Evolutionary conservation across 2,329 filamentous ascomycete species (phyloP).

Genomic region (Ustulina deusta): DNA sequence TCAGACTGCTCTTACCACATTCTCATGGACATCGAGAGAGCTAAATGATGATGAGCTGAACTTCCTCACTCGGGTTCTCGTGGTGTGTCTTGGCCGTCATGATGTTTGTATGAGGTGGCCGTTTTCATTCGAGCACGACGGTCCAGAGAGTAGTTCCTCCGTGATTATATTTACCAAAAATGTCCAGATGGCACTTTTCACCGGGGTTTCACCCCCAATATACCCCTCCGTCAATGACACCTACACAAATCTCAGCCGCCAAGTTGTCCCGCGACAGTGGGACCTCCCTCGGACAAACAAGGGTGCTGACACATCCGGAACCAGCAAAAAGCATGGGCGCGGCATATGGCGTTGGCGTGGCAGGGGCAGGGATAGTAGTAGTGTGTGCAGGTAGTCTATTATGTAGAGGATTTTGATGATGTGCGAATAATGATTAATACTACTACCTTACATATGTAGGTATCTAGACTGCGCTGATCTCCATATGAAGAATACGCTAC

Average conservation of each 20-base stretch:
- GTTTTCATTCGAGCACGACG: conserved; percentile 13
- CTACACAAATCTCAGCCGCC: conserved; percentile 35
- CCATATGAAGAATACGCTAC: background rate
- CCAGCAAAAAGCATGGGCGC: conserved; percentile 15
- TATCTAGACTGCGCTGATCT: background rate
- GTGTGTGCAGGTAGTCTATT: background rate
- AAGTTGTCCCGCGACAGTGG: conserved; percentile 35
- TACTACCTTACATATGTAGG: conserved; percentile 16
- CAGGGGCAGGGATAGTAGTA: conserved; percentile 19
- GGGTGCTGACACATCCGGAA: conserved; percentile 20
- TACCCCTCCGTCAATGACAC: conserved; percentile 3
- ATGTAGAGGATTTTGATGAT: conserved; percentile 9
- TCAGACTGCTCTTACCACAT: conserved; percentile 31
- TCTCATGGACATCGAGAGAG: conserved; percentile 21
- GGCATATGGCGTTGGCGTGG: conserved; percentile 18
- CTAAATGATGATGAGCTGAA: conserved; percentile 34
- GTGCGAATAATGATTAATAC: conserved; percentile 8
- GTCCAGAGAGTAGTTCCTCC: conserved; percentile 6
- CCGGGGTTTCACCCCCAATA: conserved; percentile 10
- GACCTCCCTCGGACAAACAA: conserved; percentile 13
- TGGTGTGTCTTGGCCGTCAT: conserved; percentile 10
- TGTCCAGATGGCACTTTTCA: conserved; percentile 25
- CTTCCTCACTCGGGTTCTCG: background rate
- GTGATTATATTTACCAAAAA: conserved; percentile 11
- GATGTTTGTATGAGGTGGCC: conserved; percentile 6